Evolutionary conservation across 2,329 filamentous ascomycete genomes (phyloP).

Genomic region (Phialophora macrospora): DNA sequence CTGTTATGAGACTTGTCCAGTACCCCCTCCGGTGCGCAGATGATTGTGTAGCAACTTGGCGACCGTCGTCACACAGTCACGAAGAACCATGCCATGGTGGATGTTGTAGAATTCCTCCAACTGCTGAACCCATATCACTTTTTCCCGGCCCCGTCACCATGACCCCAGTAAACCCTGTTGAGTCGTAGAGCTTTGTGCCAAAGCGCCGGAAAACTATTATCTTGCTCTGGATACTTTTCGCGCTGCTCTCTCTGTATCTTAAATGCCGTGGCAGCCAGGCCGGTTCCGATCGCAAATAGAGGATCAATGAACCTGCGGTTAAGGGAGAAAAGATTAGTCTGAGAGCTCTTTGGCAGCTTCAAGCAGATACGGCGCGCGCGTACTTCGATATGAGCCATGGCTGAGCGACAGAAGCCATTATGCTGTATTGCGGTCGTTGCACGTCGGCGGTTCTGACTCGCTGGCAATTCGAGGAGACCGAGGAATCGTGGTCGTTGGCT

Average conservation of each 20-base stretch:
- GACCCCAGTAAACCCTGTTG: constrained; percentile 34
- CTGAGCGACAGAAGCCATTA: constrained; percentile 36
- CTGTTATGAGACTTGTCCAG: neutral
- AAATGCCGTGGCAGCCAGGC: constrained; percentile 56
- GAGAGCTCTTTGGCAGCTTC: neutral
- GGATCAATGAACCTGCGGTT: constrained; percentile 56
- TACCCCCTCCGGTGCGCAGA: neutral
- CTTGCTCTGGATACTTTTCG: constrained; percentile 51
- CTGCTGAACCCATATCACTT: neutral
- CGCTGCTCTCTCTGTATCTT: constrained; percentile 61
- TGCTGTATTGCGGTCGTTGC: neutral
- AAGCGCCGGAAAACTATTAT: constrained; percentile 40
- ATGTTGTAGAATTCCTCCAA: neutral
- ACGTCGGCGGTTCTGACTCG: neutral
- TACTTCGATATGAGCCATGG: constrained; percentile 52
- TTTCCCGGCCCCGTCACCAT: neutral
- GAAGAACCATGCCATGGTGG: neutral
- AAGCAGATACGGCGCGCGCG: neutral
- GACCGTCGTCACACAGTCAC: neutral
- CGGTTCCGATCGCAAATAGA: constrained; percentile 60
- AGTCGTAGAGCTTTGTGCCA: constrained; percentile 35
- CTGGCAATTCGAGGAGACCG: neutral
- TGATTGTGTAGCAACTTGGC: neutral
- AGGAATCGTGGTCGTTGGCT: neutral
- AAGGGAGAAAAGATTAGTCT: neutral